Evolutionary conservation across 2,329 filamentous ascomycete genomes (phyloP).

Genomic region (Colletotrichum paranaense): DNA sequence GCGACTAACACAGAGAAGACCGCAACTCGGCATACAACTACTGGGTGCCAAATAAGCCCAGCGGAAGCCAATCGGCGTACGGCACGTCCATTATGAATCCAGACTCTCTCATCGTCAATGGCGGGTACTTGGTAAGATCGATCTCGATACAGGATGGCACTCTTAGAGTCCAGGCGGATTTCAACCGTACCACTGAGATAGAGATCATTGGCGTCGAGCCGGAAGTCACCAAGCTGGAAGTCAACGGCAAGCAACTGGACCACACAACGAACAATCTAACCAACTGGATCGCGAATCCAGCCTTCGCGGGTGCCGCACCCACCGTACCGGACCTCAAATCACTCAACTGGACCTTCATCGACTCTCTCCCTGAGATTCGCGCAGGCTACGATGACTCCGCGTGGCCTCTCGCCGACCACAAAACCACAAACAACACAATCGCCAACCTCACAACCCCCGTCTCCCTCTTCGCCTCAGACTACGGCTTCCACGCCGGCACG

Average conservation of each 20-base stretch:
- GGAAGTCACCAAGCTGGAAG: conserved; percentile 54
- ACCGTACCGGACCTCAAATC: conserved; percentile 63
- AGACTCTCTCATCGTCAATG: conserved; percentile 68
- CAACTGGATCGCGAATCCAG: conserved; percentile 53
- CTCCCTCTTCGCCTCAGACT: conserved; percentile 76
- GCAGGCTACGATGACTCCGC: conserved; percentile 73
- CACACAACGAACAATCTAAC: conserved; percentile 53
- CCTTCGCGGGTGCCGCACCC: conserved; percentile 56
- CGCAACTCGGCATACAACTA: conserved; percentile 76
- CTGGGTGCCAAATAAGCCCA: conserved; percentile 70
- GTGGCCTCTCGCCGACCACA: conserved; percentile 72
- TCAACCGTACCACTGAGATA: conserved; percentile 75
- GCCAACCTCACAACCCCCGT: conserved; percentile 70
- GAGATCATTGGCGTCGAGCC: conserved; percentile 77
- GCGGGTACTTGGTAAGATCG: conserved; percentile 72
- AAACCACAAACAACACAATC: conserved; percentile 70
- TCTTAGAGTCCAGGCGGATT: conserved; percentile 75
- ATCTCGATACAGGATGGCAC: conserved; percentile 65
- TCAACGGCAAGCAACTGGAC: conserved; percentile 52
- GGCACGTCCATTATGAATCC: conserved; percentile 50
- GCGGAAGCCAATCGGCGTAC: conserved; percentile 41
- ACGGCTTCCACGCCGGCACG: conserved; percentile 77
- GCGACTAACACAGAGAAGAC: conserved; percentile 51
- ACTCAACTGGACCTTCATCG: conserved; percentile 75
- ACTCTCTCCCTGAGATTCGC: conserved; percentile 77